Evolutionary conservation across 768 basidiomycete genomes (phyloP).

Genomic region (Rhizopogon rudus): DNA sequence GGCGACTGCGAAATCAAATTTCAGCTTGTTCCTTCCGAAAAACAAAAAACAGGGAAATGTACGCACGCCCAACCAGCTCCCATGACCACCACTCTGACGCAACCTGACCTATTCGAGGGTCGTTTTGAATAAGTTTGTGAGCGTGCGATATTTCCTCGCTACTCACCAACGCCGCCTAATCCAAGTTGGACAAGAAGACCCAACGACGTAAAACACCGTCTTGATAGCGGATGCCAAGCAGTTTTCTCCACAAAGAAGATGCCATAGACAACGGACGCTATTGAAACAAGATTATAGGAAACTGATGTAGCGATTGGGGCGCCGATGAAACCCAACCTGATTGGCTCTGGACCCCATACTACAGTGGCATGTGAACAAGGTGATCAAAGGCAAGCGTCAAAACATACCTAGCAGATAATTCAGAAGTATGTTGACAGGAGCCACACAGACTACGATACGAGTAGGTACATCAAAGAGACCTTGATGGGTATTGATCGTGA

Average conservation of each 20-base stretch:
- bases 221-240: slow-evolving; percentile 80
- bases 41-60: background rate
- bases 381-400: background rate
- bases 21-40: background rate
- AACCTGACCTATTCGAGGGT: slow-evolving; percentile 50
- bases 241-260: slow-evolving; percentile 58
- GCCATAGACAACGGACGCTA: slow-evolving; percentile 59
- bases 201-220: slow-evolving; percentile 57
- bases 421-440: slow-evolving; percentile 77
- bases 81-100: slow-evolving; percentile 97
- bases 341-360: slow-evolving; percentile 79
- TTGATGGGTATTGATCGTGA: slow-evolving; percentile 15
- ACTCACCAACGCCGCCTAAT: slow-evolving; percentile 68
- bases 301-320: slow-evolving; percentile 87
- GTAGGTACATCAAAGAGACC: slow-evolving; percentile 81
- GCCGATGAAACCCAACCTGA: slow-evolving; percentile 86
- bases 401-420: slow-evolving; percentile 72
- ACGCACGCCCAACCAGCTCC: slow-evolving; percentile 66
- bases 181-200: slow-evolving; percentile 72
- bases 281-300: slow-evolving; percentile 76
- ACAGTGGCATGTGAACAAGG: background rate
- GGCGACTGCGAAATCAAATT: slow-evolving; percentile 32
- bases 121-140: background rate
- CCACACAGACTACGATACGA: slow-evolving; percentile 69
- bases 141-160: background rate